Base-by-base conservation (phyloP, 179 eudicot species). In the Spinacia oleracea region DNA sequence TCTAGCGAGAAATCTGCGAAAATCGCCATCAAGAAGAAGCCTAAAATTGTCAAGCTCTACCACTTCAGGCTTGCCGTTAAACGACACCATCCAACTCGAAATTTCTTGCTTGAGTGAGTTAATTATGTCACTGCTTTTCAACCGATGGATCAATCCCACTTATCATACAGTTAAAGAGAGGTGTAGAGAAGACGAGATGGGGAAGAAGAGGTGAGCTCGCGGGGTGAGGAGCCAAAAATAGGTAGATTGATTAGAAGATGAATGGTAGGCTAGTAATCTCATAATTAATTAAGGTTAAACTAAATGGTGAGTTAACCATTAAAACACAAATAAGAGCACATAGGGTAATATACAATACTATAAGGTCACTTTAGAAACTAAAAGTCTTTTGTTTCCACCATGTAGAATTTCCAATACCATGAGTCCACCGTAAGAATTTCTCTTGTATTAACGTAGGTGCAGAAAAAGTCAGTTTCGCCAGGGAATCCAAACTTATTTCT, bases 71-170 rank as follows among this genome's bases (percentile, higher is more conserved):
- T 85, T 38, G 97, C 99, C 34, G 98, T 87, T 2, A 93, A 90
- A 67, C 79, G 87, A 38, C 98, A 93, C 79, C 92, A 82, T 45
- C 93, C 99, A 38, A 89, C 89, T 14, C 83, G 85, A 20, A 96
- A 96, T 77, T 96, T 96, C 59, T 85, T 96, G 82, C 87, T 96
- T 14, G 99, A 96, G 20, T 89, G 91, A 34, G 85, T 93, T 23
- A n/a, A n/a, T n/a, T n/a, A n/a, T n/a, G n/a, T 93, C 96, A 18
- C 9, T 20, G 40, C 86, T 14, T 73, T 87, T 42, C 83, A 76
- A 78, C 88, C 89, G 83, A 56, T 56, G 9, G 87, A 83, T 73
- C 79, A 74, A 6, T 48, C 48, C 5, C 48, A 69, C n/a, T 42
- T 84, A 84, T 60, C 82, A 80, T 21, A 43, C 60, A 55, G 80